Evolutionary conservation across 139 green algal species (phyloP).

Genomic region (Eudorina sp.): DNA sequence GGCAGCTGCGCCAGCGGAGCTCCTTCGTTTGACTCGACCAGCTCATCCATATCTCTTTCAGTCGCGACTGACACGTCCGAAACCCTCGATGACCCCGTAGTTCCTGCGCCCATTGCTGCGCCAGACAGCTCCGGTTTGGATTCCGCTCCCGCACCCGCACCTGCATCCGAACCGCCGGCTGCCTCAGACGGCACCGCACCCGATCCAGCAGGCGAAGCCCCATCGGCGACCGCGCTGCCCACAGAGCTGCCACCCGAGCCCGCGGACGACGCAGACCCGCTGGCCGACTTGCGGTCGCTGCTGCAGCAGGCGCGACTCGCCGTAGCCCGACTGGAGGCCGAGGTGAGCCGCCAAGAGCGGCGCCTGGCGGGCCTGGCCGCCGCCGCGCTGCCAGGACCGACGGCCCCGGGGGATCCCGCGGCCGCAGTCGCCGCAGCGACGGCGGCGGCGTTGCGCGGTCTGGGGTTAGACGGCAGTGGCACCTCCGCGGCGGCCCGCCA

Average conservation of each 20-base stretch:
- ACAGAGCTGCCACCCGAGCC: not conserved
- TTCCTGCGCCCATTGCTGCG: too few species aligned
- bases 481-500: not conserved
- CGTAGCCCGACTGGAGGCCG: not conserved
- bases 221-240: not conserved
- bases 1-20: too few species aligned
- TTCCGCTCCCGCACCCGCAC: too few species aligned
- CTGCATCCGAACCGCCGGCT: too few species aligned
- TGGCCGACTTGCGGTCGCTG: not conserved
- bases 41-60: too few species aligned
- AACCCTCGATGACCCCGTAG: too few species aligned
- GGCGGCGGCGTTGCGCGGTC: not conserved
- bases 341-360: not conserved
- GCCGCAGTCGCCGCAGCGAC: not conserved
- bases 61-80: too few species aligned
- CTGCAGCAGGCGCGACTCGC: conserved; percentile 2
- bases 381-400: too few species aligned
- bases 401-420: not conserved
- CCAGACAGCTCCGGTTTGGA: too few species aligned
- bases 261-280: not conserved
- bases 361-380: not conserved
- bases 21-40: too few species aligned
- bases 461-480: not conserved
- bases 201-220: not conserved
- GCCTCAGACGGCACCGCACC: too few species aligned